Evolutionary conservation across 441 rosid species (phyloP), one percentile per base, ranked within the genome.

Genomic region (California macrophylla): DNA sequence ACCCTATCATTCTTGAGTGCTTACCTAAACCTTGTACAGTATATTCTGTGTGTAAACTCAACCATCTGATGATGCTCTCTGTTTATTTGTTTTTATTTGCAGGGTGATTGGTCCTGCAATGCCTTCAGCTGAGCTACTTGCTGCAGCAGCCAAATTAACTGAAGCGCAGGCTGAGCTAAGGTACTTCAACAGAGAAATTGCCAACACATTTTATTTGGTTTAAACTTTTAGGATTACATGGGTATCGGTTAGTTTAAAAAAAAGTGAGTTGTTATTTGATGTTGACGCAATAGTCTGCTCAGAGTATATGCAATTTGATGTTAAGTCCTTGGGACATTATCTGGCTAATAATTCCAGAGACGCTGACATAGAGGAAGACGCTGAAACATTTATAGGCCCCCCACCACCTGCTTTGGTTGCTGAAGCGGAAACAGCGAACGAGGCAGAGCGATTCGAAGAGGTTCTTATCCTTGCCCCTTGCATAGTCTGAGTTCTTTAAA

Each of bases 401-500:
- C 89, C 96, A 36, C 93, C 97, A 40, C 93, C 97, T 21, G 91
- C 96, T 72, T 61, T 91, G 82, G 95, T 89, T 78, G 92, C 93
- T 66, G 97, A 93, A 85, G 97, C 85, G 69, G 97, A 81, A 81
- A 79, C 92, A 16, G 91, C 88, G 10, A 91, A 93, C 60, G 98
- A 93, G 72, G 98, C 98, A 38, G 98, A 93, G 85, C 89, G 91
- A 54, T 91, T 91, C 69, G 98, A 93, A 86, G 96, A 91, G 96
- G 96, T 89, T 71, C 71, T 71, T 76, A 68, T 40, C 67, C 76
- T 74, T 72, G 21, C 40, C 42, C 72, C 20, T 54, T 25, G 20
- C 63, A 47, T 24, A 71, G 63, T 75, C 58, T 80, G n/a, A 21
- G 8, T n/a, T 29, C 8, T 70, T 70, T 38, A 50, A 13, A 29